Base-by-base conservation (phyloP, 805 yeast species). In the Ogataea siamensis region DNA sequence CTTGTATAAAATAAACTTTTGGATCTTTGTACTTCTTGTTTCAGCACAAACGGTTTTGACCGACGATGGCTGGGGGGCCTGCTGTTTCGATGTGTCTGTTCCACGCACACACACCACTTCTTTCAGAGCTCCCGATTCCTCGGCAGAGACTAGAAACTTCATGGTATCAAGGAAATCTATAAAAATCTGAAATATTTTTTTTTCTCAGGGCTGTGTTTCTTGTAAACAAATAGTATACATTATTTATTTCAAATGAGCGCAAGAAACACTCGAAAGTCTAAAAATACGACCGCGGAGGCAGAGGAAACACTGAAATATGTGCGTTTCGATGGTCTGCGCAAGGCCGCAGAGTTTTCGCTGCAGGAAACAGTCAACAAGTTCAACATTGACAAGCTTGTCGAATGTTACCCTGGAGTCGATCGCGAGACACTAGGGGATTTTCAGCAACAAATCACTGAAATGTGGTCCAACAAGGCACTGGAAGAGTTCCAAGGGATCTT, bases 41-140 rank as follows among this genome's bases (percentile, higher is more conserved):
- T 53, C 62, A 22, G 37, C 47, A 31, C 60, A 57, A 16, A 45
- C 35, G 16, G 64, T 64, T 7, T 50, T 50, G 9, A 81, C 67
- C 14, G 74, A 62, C 34, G 67, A 70, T 0, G 95, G 94, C 54
- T 81, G 85, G 9, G 66, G 60, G 0, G 83, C 82, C 22, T 74
- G 73, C 53, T 81, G 78, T 28, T 70, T 67, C 5, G 96, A 83
- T 3, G 96, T 87, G 53, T 89, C 94, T 0, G 91, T 81, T 0
- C 89, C 91, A 35, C 71, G 64, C 13, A 64, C 57, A 50, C 87
- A 87, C 5, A 70, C 53, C 7, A 86, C 64, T 54, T 80, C 87
- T 36, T 82, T 83, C 37, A 81, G 48, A 5, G 75, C 68, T 1
- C 89, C 88, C 2, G 76, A 71, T 50, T 83, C 89, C 44, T 76